Percentiles rank a stretch among this genome's conserved stretches.
Evolutionary conservation across 2,329 filamentous ascomycete species (phyloP).

Genomic region (Xylaria sp.): DNA sequence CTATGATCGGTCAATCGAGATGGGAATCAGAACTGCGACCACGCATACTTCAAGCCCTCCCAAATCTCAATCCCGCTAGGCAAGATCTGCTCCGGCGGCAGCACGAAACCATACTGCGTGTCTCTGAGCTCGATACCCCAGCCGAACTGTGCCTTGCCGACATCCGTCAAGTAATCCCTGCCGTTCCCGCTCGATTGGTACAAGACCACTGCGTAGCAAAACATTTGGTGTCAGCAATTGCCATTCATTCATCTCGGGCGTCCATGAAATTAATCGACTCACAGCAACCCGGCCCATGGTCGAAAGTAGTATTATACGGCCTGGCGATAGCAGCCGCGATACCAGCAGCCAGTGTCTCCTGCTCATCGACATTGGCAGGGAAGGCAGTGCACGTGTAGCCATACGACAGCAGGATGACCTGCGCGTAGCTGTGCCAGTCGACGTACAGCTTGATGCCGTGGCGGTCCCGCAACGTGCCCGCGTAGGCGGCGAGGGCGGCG

Average conservation of each 20-base stretch:
- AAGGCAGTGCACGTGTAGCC: slow-evolving; percentile 63
- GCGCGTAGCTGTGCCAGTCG: slow-evolving; percentile 68
- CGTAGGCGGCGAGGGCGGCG: slow-evolving; percentile 58
- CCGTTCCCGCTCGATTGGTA: slow-evolving; percentile 47
- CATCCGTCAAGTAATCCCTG: slow-evolving; percentile 45
- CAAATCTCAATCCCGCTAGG: slow-evolving; percentile 51
- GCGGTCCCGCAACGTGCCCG: slow-evolving; percentile 53
- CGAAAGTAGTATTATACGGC: slow-evolving; percentile 46
- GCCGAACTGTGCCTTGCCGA: slow-evolving; percentile 49
- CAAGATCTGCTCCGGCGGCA: slow-evolving; percentile 52
- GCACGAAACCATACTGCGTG: slow-evolving; percentile 51
- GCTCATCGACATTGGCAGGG: slow-evolving; percentile 55
- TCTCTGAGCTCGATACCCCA: slow-evolving; percentile 55
- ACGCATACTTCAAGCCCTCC: slow-evolving; percentile 46
- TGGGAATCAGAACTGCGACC: slow-evolving; percentile 33
- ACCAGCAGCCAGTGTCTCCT: slow-evolving; percentile 54
- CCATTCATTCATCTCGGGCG: background rate
- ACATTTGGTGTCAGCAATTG: slow-evolving; percentile 1
- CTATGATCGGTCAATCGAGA: too few species aligned
- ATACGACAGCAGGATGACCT: slow-evolving; percentile 65
- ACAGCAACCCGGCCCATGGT: slow-evolving; percentile 43
- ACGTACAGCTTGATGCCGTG: slow-evolving; percentile 66
- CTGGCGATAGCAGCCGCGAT: slow-evolving; percentile 48
- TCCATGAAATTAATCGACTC: slow-evolving; percentile 2
- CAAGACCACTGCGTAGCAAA: slow-evolving; percentile 34